These are phyloP conservation scores for Metroxylon sagu DNA, from an alignment of 176 grass and related monocot genomes.

Conservation along the genomic window DNA sequence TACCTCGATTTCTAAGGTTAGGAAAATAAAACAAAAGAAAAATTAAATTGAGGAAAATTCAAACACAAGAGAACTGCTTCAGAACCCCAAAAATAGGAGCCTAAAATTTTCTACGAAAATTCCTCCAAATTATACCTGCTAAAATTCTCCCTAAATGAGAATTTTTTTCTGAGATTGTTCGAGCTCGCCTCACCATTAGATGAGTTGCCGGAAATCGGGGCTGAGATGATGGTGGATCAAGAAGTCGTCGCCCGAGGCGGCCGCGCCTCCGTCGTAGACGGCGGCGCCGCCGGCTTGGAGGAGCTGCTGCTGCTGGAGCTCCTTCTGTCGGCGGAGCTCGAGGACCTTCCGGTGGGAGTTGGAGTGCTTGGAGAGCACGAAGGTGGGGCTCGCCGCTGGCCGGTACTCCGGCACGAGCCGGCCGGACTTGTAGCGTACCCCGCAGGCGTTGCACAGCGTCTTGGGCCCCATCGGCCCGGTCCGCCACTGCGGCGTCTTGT, in stretches of 20 bases:
- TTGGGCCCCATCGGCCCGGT: slow-evolving; percentile 91
- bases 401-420: slow-evolving; percentile 93
- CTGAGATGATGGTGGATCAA: slow-evolving; percentile 58
- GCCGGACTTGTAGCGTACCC: slow-evolving; percentile 85
- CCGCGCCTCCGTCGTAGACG: slow-evolving; percentile 27
- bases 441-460: slow-evolving; percentile 98
- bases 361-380: slow-evolving; percentile 67
- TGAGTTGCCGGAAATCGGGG: slow-evolving; percentile 56
- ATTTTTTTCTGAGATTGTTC: slow-evolving; percentile 15
- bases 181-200: slow-evolving; percentile 38
- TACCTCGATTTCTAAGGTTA: slow-evolving; percentile 35
- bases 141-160: slow-evolving; percentile 30
- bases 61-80: slow-evolving; percentile 20
- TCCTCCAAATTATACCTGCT: too few relatives aligned
- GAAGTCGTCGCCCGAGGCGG: slow-evolving; percentile 38
- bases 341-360: slow-evolving; percentile 98
- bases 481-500: slow-evolving; percentile 98
- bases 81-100: slow-evolving; percentile 10
- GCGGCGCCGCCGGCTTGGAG: slow-evolving; percentile 24
- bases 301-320: slow-evolving; percentile 24
- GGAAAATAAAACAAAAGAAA: slow-evolving; percentile 34
- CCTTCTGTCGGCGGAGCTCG: slow-evolving; percentile 82
- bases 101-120: slow-evolving; percentile 1
- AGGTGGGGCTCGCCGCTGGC: slow-evolving; percentile 80
- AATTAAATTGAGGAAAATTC: slow-evolving; percentile 27